Conservation (phyloP, 768 basidiomycete genomes). For the Candolleomyces aberdarensis region DNA sequence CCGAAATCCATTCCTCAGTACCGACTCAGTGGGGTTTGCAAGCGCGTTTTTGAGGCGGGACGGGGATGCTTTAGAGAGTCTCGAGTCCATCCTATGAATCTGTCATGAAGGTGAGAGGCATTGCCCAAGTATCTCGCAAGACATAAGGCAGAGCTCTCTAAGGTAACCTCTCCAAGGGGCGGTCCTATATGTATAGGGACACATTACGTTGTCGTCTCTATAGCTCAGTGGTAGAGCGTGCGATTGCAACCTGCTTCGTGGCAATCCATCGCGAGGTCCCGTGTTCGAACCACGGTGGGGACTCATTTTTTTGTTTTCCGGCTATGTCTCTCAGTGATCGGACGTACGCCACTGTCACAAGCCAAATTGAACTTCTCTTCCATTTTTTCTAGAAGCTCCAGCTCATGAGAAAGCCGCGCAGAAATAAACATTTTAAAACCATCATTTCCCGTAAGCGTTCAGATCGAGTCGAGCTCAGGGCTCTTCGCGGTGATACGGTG, state of each 20-base stretch:
- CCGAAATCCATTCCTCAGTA: constrained; percentile 28
- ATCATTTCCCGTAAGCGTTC: too few species aligned
- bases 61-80: not conserved
- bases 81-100: not conserved
- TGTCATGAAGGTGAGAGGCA: not conserved
- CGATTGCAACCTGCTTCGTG: constrained; percentile 16
- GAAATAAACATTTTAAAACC: too few species aligned
- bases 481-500: too few species aligned
- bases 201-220: constrained; percentile 3
- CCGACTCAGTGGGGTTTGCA: not conserved
- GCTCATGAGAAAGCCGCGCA: too few species aligned
- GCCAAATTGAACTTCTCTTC: too few species aligned
- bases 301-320: not conserved
- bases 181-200: not conserved
- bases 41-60: not conserved
- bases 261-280: constrained; percentile 12
- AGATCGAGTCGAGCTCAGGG: too few species aligned
- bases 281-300: constrained; percentile 19
- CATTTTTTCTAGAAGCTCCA: too few species aligned
- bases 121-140: too few species aligned
- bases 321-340: too few species aligned
- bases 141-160: not conserved
- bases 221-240: constrained; percentile 19
- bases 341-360: too few species aligned
- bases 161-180: not conserved